A percentile compares a stretch with the other conserved stretches of the same genome.
Evolutionary conservation across 2,329 filamentous ascomycete species (phyloP).

Genomic region (Alternaria dauci): DNA sequence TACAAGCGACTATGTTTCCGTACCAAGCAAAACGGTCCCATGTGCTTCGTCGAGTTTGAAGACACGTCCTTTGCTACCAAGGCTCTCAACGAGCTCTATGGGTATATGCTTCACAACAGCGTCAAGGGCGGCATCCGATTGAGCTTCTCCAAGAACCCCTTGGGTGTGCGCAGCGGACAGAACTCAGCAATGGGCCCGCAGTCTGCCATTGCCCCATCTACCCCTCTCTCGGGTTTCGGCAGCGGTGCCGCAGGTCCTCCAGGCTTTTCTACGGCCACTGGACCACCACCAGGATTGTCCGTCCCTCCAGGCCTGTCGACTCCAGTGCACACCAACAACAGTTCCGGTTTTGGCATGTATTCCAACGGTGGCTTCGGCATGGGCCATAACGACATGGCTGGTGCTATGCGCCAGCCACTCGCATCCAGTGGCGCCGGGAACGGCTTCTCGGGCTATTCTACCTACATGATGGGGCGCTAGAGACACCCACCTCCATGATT

Average conservation of each 20-base stretch:
- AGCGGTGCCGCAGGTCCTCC: constrained; percentile 61
- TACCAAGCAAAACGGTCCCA: constrained; percentile 93
- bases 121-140: constrained; percentile 93
- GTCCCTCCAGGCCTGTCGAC: constrained; percentile 74
- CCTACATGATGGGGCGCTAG: constrained; percentile 53
- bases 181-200: constrained; percentile 61
- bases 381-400: constrained; percentile 46
- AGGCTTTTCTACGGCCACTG: constrained; percentile 72
- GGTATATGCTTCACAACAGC: constrained; percentile 85
- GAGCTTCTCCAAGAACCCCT: constrained; percentile 96
- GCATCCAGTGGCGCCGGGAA: constrained; percentile 44
- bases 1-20: constrained; percentile 96
- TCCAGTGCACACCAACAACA: constrained; percentile 40
- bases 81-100: constrained; percentile 88
- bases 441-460: constrained; percentile 45
- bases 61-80: constrained; percentile 92
- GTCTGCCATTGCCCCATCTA: constrained; percentile 61
- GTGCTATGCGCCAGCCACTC: constrained; percentile 45
- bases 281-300: constrained; percentile 82
- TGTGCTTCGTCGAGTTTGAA: constrained; percentile 99
- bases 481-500: constrained; percentile 41
- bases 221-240: constrained; percentile 66
- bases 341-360: constrained; percentile 48
- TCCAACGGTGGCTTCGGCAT: constrained; percentile 50
- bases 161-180: constrained; percentile 86